A percentile compares a stretch with the other conserved stretches of the same genome.
These are phyloP conservation scores for Candida broadrunensis DNA, from an alignment of 805 yeast species.

Conservation along the genomic window DNA sequence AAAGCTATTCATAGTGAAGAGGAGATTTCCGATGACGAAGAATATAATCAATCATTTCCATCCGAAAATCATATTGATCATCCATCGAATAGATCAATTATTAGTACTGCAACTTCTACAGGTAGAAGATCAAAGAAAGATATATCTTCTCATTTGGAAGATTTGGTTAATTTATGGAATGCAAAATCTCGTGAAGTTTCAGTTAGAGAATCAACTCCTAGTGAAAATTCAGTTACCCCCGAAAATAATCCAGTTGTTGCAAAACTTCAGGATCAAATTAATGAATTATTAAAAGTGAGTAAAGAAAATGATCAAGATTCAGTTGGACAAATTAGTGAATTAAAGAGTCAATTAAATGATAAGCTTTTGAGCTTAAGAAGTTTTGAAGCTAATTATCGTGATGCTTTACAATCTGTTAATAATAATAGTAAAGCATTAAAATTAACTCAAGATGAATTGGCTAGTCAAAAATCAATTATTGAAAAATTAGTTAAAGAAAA, in stretches of 20 bases:
- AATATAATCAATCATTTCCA: conserved; percentile 1
- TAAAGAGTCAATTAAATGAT: conserved; percentile 29
- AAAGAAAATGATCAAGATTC: conserved; percentile 39
- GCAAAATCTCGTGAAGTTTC: conserved; percentile 10
- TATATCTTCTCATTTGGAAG: conserved; percentile 33
- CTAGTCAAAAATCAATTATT: conserved; percentile 54
- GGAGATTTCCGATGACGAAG: conserved; percentile 27
- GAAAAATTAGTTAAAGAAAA: conserved; percentile 60
- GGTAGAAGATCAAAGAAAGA: conserved; percentile 22
- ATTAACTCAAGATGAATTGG: conserved; percentile 68
- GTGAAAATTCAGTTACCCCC: conserved; percentile 10
- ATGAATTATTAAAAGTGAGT: conserved; percentile 49
- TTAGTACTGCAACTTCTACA: conserved; percentile 16
- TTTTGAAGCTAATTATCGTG: conserved; percentile 65
- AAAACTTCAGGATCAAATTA: conserved; percentile 54
- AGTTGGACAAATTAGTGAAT: conserved; percentile 26
- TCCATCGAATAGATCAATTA: conserved; percentile 18
- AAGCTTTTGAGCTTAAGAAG: conserved; percentile 27
- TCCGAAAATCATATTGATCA: conserved; percentile 8
- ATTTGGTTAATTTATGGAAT: conserved; percentile 33
- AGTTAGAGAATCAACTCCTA: conserved; percentile 5
- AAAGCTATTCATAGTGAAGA: conserved; percentile 33
- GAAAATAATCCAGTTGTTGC: conserved; percentile 24
- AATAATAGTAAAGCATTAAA: conserved; percentile 75
- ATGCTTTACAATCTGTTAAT: conserved; percentile 67